Conservation (phyloP, 495 filamentous ascomycete species). For the Trichoderma erinaceum region DNA sequence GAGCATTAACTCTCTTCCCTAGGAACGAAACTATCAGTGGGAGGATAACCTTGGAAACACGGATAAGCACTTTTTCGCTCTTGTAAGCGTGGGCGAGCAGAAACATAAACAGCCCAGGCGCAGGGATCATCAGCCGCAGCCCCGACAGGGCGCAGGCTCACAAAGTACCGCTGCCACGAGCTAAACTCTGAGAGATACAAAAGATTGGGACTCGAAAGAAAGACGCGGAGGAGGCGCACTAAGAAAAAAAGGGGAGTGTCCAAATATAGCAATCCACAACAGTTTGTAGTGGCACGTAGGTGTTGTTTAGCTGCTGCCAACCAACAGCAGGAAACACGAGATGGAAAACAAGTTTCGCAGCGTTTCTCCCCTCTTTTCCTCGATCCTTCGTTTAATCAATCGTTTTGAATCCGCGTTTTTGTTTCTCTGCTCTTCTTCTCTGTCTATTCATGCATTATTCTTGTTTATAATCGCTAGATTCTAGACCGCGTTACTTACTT, state of each 20-base stretch:
- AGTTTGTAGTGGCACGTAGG: background rate
- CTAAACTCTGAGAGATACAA: too few relatives aligned
- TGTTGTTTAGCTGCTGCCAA: background rate
- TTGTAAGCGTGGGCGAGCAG: background rate
- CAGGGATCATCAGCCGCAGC: conserved; percentile 13
- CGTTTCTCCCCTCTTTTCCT: too few relatives aligned
- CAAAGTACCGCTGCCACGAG: background rate
- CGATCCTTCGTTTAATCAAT: background rate
- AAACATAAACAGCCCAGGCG: background rate
- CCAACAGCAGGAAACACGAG: too few relatives aligned
- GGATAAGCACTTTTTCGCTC: background rate
- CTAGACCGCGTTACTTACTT: too few relatives aligned
- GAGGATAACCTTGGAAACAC: background rate
- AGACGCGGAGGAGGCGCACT: too few relatives aligned
- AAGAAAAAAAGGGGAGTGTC: background rate
- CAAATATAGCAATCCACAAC: background rate
- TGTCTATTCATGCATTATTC: too few relatives aligned
- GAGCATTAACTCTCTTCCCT: background rate
- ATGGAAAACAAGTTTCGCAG: too few relatives aligned
- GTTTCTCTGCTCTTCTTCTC: background rate
- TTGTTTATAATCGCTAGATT: too few relatives aligned
- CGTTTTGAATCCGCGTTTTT: background rate
- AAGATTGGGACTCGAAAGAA: too few relatives aligned
- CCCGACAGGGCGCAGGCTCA: conserved; percentile 13
- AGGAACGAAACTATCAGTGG: background rate